phyloP scores from a whole-genome alignment of 441 rosid species.

The Pelargonium myrrhifolium region DNA sequence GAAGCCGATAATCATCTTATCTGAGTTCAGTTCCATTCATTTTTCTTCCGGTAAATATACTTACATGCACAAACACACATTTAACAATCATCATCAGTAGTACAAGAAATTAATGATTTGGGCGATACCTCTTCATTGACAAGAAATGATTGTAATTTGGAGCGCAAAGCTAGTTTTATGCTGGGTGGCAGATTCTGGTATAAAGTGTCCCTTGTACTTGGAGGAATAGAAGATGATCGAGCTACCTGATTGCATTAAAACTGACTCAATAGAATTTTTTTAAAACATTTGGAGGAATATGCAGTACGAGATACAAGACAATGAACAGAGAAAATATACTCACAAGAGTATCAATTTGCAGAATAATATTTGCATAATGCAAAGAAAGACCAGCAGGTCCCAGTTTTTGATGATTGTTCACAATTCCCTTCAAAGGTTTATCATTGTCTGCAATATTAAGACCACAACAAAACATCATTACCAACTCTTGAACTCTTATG shows the following conservation, averaged over 20 bases:
- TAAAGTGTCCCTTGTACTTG: conserved; percentile 85
- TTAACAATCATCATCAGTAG: background rate
- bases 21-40: background rate
- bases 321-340: conserved; percentile 30
- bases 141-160: conserved; percentile 58
- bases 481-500: background rate
- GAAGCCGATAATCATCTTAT: background rate
- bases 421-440: conserved; percentile 39
- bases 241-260: conserved; percentile 58
- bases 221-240: conserved; percentile 86
- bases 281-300: conserved; percentile 3
- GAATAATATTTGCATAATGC: conserved; percentile 91
- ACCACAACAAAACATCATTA: conserved; percentile 5
- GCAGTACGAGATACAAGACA: conserved; percentile 13
- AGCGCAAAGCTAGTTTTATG: conserved; percentile 74
- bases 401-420: conserved; percentile 46
- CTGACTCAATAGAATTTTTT: conserved; percentile 1
- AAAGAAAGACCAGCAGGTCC: conserved; percentile 95
- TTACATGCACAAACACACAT: background rate
- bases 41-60: background rate
- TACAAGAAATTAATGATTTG: background rate
- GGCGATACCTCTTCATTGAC: conserved; percentile 67
- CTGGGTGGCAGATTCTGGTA: conserved; percentile 94
- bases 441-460: conserved; percentile 51
- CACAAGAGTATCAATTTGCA: conserved; percentile 94